phyloP scores from a whole-genome alignment of 495 filamentous ascomycete species.

The Xylaria sp. region DNA sequence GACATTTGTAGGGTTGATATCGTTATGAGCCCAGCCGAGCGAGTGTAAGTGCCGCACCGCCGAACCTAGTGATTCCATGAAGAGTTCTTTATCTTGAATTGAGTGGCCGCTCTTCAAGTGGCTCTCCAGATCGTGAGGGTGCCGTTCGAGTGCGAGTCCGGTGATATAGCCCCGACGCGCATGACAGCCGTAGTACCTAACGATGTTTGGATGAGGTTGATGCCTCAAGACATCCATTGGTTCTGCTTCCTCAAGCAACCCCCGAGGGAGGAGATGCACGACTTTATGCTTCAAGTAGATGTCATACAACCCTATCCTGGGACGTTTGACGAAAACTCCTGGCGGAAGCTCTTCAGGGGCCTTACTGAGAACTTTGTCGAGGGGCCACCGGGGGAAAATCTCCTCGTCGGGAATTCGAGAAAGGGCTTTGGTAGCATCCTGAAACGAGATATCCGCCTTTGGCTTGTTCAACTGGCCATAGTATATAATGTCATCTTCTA shows the following conservation, averaged over 20 bases:
- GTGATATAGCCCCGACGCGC: slow-evolving; percentile 45
- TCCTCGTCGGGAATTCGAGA: slow-evolving; percentile 31
- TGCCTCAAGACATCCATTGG: slow-evolving; percentile 30
- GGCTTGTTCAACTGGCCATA: slow-evolving; percentile 32
- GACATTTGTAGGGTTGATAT: slow-evolving; percentile 49
- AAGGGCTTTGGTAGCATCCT: slow-evolving; percentile 27
- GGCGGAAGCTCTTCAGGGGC: slow-evolving; percentile 25
- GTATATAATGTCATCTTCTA: slow-evolving; percentile 33
- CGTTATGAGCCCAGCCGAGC: slow-evolving; percentile 51
- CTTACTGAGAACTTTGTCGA: slow-evolving; percentile 24
- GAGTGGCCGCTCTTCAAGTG: slow-evolving; percentile 28
- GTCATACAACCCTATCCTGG: slow-evolving; percentile 27
- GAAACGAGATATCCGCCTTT: slow-evolving; percentile 31
- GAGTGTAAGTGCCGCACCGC: slow-evolving; percentile 44
- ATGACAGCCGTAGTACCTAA: slow-evolving; percentile 45
- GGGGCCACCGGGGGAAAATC: slow-evolving; percentile 31
- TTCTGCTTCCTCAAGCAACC: slow-evolving; percentile 36
- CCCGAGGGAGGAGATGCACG: slow-evolving; percentile 24
- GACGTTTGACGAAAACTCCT: slow-evolving; percentile 30
- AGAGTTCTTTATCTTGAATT: slow-evolving; percentile 34
- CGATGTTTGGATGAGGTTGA: slow-evolving; percentile 49
- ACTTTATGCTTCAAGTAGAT: slow-evolving; percentile 29
- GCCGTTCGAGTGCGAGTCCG: slow-evolving; percentile 49
- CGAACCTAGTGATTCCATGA: slow-evolving; percentile 43
- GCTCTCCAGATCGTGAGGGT: slow-evolving; percentile 33